Evolutionary conservation across 306 rosid genomes (phyloP), one percentile per base, ranked within the genome.

Genomic region (Trifolium subterraneum): DNA sequence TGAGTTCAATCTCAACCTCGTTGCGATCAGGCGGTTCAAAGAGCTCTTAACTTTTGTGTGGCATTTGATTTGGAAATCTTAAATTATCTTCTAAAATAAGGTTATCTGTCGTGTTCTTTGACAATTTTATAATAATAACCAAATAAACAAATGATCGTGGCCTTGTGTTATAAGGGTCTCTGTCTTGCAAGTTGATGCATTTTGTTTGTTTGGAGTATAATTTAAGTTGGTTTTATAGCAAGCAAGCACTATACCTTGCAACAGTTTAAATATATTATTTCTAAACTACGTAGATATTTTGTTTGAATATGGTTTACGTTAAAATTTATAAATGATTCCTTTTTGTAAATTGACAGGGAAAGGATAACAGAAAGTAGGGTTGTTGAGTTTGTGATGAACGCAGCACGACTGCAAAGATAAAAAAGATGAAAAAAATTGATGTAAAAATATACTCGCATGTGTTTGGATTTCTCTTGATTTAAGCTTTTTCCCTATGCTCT

Each of bases 21-120:
- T 4, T 4, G 33, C 4, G 33, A 4, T 29, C 33, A 4, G 33
- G 6, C 1, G 11, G 45, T 10, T 36, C 2, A 8, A 36, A 36
- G 10, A 36, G 10, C 11, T 39, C 44, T 39, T 39, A 9, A 39
- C 19, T 14, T 2, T 29, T 74, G 29, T 22, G 36, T 47, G 51
- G 18, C 51, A 55, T 55, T 67, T 15, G 65, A 36, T 23, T 27
- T 51, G 56, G 73, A 51, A 41, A 45, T 75, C 19, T 35, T 2
- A 10, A 60, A 72, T 50, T 14, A 12, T 45, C 44, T 66, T 66
- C 5, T 66, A 23, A 66, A 14, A 23, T 27, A 66, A 13, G 4
- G 31, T 15, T 42, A 8, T 66, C 2, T 39, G 38, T 42, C 20
- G 3, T 42, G 2, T 42, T 41, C 22, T 42, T 3, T 13, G 9